Evolutionary conservation across 2,329 filamentous ascomycete genomes (phyloP), one percentile per base, ranked within the genome.

Genomic region (Xylariaceae sp.): DNA sequence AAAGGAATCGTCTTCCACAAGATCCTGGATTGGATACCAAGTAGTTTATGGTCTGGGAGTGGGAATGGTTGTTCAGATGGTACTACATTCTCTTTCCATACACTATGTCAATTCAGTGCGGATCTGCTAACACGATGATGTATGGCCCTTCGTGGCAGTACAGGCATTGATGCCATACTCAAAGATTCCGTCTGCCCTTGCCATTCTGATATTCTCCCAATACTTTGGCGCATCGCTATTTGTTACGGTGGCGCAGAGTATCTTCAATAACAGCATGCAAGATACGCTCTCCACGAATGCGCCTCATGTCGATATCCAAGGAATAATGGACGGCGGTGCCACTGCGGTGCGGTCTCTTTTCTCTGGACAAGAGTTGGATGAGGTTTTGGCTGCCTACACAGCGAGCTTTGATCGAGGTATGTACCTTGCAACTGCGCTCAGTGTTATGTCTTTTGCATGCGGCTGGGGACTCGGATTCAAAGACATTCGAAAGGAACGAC

Each of bases 1-100:
- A 33, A 9, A 24, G 9, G 32, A n/a, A 3, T 6, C 19, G 15
- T 39, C 41, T 22, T 29, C 32, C 16, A 39, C 41, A 9, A 37
- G 31, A n/a, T 19, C 35, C 18, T 43, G 41, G 41, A 39, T 43
- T 16, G 35, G 41, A 13, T 35, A 39, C 18, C 41, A 43, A 19
- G 36, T 43, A 33, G 8, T 43, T 19, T 43, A 22, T 13, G 41
- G 37, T 19, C 34, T 43, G 19, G 22, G 41, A 9, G 41, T 26
- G 22, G 22, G 41, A 7, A 39, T 39, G n/a, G 41, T 9, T 30
- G 22, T 43, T 9, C 41, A 43, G 9, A 12, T 43, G 15, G 41
- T 43, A 39, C 16, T 18, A n/a, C 15, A 9, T 15, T 24, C 34
- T 12, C 18, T 16, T 32, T 15, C 30, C 28, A 34, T 19, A 16